phyloP scores from a whole-genome alignment of 768 basidiomycete genomes.

The Ramaria sp. region DNA sequence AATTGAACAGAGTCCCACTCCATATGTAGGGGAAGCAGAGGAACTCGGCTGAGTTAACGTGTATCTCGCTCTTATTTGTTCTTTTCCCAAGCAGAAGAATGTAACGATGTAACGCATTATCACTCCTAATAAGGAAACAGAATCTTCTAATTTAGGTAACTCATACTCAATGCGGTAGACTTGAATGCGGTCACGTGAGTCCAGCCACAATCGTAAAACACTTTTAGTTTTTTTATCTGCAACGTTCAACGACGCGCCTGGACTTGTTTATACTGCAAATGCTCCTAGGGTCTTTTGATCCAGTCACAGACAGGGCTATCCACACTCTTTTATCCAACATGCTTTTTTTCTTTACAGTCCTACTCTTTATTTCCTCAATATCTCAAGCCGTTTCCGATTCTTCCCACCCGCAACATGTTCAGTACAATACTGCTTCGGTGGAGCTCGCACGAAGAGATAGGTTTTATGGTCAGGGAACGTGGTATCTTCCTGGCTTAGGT shows the following conservation, averaged over 20 bases:
- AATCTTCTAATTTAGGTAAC: background rate
- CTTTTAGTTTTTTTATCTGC: background rate
- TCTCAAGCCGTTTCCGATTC: background rate
- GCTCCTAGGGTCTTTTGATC: background rate
- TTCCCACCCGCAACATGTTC: background rate
- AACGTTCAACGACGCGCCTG: background rate
- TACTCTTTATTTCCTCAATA: background rate
- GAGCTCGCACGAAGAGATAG: background rate
- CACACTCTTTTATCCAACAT: conserved; percentile 1
- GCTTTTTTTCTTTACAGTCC: background rate
- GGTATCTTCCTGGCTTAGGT: conserved; percentile 4
- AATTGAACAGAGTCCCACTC: conserved; percentile 7
- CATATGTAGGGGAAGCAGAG: background rate
- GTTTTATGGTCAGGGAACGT: background rate
- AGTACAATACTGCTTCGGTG: background rate
- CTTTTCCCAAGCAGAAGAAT: too few relatives aligned
- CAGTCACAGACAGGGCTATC: background rate
- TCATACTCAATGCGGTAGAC: background rate
- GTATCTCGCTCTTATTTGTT: too few relatives aligned
- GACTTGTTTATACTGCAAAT: background rate
- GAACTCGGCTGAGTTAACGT: background rate
- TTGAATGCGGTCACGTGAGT: background rate
- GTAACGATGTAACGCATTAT: too few relatives aligned
- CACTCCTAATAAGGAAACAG: too few relatives aligned
- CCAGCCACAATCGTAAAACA: background rate